Evolutionary conservation across 2,329 filamentous ascomycete genomes (phyloP).

Genomic region (Aureobasidium sp.): DNA sequence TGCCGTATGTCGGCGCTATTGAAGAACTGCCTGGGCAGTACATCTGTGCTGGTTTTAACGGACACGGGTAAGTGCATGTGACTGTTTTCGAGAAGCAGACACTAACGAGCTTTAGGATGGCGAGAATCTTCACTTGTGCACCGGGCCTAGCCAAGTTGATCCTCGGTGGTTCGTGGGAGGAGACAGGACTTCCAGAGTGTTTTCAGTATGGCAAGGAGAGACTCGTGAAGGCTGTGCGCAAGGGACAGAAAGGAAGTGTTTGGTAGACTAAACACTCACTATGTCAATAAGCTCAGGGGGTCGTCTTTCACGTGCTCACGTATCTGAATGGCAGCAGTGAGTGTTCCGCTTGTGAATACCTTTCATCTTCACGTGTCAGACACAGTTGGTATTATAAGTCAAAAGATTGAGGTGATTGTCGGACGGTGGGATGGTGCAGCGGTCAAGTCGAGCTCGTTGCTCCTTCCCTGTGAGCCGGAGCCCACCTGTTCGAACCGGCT

Average conservation of each 20-base stretch:
- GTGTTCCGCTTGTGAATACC: background rate
- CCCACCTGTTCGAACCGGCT: background rate
- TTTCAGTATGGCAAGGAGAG: slow-evolving; percentile 29
- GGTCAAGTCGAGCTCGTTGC: too few relatives aligned
- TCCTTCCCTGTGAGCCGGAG: background rate
- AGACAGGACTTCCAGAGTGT: slow-evolving; percentile 33
- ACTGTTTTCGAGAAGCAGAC: too few relatives aligned
- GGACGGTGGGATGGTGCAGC: background rate
- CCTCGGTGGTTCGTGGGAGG: slow-evolving; percentile 32
- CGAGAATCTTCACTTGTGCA: slow-evolving; percentile 41
- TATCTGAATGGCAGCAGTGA: background rate
- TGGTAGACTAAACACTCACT: background rate
- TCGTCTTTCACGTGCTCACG: background rate
- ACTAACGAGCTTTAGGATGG: slow-evolving; percentile 27
- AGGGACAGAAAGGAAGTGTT: slow-evolving; percentile 14
- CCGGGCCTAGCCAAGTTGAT: slow-evolving; percentile 39
- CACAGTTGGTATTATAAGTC: background rate
- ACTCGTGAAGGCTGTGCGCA: slow-evolving; percentile 7
- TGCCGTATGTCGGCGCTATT: slow-evolving; percentile 41
- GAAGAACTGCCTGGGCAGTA: slow-evolving; percentile 39
- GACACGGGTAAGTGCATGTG: slow-evolving; percentile 31
- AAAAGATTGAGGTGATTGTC: background rate
- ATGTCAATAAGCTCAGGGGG: background rate
- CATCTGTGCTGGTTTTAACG: slow-evolving; percentile 46
- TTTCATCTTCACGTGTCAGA: background rate